Evolutionary conservation across 371 early-diverging fungal genomes (phyloP), one percentile per base, ranked within the genome.

Genomic region (Haplosporangium sp.): DNA sequence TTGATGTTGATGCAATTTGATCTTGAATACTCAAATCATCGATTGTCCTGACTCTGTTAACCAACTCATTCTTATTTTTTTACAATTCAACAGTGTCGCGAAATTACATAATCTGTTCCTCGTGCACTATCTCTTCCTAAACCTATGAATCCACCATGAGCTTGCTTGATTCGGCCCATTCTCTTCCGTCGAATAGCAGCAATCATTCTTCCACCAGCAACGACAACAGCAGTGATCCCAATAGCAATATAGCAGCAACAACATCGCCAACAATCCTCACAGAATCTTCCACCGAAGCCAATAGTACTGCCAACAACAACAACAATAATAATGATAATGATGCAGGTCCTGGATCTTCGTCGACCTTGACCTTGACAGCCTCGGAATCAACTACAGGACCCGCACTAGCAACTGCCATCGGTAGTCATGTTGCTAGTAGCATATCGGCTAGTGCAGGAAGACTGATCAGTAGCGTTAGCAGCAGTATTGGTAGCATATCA

Each of bases 111-210:
- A 53, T 20, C 39, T 57, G 27, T 50, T 58, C 57, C 39, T 50
- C 48, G 55, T 34, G 42, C 60, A 13, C 20, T 37, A 34, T 48
- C 39, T 45, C 63, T 55, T 58, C 60, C 60, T 48, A 50, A 64
- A 45, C 71, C 48, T 74, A 79, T 79, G 81, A 65, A 64, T 67
- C 59, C 69, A 74, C 63, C 71, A 79, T 79, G 81, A 79, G 74
- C 74, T 65, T 79, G 74, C 67, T 74, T 71, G 81, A 74, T 79
- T 74, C 81, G 71, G 56, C 74, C 66, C 65, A 59, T 4, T 38
- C 70, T 56, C 63, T 61, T 48, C 63, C 72, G 72, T 72, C 78
- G 66, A 50, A 50, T 15, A 50, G 50, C 40, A 62, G 48, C 52
- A 61, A 38, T 42, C 15, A 7, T 17, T 50, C 50, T 15, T 17